Base-by-base conservation (phyloP, 2,329 filamentous ascomycete genomes). In the Alternaria burnsii region DNA sequence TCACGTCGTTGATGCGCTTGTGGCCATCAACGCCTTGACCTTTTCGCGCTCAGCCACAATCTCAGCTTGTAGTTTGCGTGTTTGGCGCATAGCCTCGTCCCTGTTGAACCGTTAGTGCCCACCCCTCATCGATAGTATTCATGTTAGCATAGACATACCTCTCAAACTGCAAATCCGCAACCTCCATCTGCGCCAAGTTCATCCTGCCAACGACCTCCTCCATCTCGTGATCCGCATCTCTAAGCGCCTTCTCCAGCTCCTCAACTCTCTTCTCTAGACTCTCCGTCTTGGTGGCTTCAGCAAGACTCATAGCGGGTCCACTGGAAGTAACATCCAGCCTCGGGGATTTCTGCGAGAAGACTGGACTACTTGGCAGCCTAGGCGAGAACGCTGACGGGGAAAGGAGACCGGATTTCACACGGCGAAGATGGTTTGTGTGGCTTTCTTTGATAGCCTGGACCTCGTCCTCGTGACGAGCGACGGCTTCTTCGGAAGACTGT, bases 391-490 rank as follows among this genome's bases (percentile, higher is more conserved):
- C 67, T 72, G 73, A 30, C 78, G 83, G 43, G 82, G 83, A 59
- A 82, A 84, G 41, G 81, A 85, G 58, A 11, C 71, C 73, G 43
- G 73, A 73, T 76, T 89, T 89, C 72, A 93, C 86, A 14, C 94
- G 90, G 67, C 89, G 88, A 32, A 98, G 86, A 71, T 95, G 91
- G 18, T 84, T 83, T 73, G 87, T 92, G 73, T 95, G 89, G 60
- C 88, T 91, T 57, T 96, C 92, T 67, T 90, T 89, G 55, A 98
- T 82, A 22, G 86, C 83, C 18, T 87, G 82, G 38, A 97, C 86
- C 78, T 97, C 93, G 38, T 95, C 92, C 77, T 98, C 95, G 73
- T 97, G 93, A 50, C 88, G 89, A 43, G 87, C 82, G 58, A 98
- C 88, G 40, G 89, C 89, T 50, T 94, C 93, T 76, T 99, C 95